Conservation (phyloP, 805 yeast genomes). For the Cephaloascus albidus region DNA sequence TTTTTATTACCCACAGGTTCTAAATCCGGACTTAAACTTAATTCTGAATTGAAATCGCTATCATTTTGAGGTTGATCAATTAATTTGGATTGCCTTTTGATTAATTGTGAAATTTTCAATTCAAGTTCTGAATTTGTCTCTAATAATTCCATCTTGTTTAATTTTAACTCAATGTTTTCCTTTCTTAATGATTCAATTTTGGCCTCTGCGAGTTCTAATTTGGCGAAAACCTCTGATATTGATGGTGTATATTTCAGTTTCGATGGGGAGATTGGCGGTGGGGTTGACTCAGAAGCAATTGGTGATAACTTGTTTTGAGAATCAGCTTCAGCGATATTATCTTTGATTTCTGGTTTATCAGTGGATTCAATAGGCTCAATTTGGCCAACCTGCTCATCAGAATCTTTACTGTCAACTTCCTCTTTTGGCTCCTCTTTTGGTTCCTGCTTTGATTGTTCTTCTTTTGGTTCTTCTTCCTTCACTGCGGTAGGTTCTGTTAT, state of each 20-base stretch:
- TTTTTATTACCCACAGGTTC: background rate
- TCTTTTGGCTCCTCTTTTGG: slow-evolving; percentile 2
- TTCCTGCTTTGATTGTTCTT: slow-evolving; percentile 2
- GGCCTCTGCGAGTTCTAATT: slow-evolving; percentile 12
- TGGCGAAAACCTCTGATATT: slow-evolving; percentile 1
- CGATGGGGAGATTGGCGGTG: background rate
- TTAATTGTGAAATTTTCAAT: slow-evolving; percentile 1
- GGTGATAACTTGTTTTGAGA: too few species aligned
- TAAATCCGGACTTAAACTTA: slow-evolving; percentile 3
- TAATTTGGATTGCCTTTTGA: slow-evolving; percentile 1
- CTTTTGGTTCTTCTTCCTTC: slow-evolving; percentile 5
- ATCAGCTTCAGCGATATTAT: slow-evolving; percentile 4
- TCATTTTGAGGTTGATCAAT: slow-evolving; percentile 2
- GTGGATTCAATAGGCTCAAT: slow-evolving; percentile 1
- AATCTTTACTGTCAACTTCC: slow-evolving; percentile 1
- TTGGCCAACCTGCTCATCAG: too few species aligned
- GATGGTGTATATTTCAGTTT: slow-evolving; percentile 1
- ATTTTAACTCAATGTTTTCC: slow-evolving; percentile 19
- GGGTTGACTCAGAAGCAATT: too few species aligned
- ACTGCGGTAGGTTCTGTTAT: slow-evolving; percentile 4
- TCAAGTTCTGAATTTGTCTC: slow-evolving; percentile 5
- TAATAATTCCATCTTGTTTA: slow-evolving; percentile 22
- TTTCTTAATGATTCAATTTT: slow-evolving; percentile 26
- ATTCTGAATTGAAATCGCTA: slow-evolving; percentile 4
- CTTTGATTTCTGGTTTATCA: slow-evolving; percentile 6